These are phyloP conservation scores for Boletus pseudopeckii DNA, from an alignment of 768 basidiomycete species.

Conservation along the genomic window DNA sequence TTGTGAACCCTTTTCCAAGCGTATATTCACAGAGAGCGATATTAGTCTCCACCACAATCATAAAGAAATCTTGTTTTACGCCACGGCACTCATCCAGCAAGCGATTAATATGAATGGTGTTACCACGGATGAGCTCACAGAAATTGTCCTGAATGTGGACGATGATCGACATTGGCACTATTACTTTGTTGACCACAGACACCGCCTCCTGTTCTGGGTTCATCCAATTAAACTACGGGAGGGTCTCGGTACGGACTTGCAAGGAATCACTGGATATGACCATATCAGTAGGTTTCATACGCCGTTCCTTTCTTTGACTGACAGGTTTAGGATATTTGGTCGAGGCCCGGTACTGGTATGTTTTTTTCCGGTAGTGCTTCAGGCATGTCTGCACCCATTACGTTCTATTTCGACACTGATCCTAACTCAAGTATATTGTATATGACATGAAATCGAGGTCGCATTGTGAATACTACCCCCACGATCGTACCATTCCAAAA, in stretches of 20 bases:
- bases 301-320: background rate
- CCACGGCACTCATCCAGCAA: constrained; percentile 1
- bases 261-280: background rate
- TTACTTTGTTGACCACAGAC: constrained; percentile 16
- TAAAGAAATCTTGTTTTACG: constrained; percentile 1
- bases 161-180: constrained; percentile 1
- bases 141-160: constrained; percentile 12
- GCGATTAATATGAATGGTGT: background rate
- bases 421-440: background rate
- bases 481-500: constrained; percentile 2
- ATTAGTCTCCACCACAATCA: background rate
- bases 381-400: background rate
- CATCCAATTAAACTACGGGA: background rate
- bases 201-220: constrained; percentile 20
- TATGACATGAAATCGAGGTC: constrained; percentile 9
- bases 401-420: background rate
- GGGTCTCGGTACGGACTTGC: background rate
- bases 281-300: constrained; percentile 12
- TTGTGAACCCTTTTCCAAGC: constrained; percentile 1
- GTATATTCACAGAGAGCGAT: constrained; percentile 14
- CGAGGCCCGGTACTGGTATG: constrained; percentile 15
- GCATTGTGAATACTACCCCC: constrained; percentile 16
- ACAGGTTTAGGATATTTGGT: constrained; percentile 12
- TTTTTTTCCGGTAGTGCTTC: background rate
- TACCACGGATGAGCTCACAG: constrained; percentile 6